Evolutionary conservation across 495 filamentous ascomycete species (phyloP).

Genomic region (Talaromyces ruber): DNA sequence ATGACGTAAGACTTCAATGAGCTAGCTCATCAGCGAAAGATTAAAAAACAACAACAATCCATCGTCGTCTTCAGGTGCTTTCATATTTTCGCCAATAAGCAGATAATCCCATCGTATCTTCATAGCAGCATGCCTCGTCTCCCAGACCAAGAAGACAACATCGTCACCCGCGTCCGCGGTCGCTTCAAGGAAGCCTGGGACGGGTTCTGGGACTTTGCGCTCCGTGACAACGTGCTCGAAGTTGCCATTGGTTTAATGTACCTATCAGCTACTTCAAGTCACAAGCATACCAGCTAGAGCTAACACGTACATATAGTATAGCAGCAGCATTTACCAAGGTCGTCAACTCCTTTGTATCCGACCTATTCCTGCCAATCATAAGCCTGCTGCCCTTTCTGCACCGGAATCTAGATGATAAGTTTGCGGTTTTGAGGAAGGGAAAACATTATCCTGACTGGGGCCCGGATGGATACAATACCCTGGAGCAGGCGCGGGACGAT

Average conservation of each 20-base stretch:
- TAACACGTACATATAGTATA: constrained; percentile 24
- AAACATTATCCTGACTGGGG: constrained; percentile 25
- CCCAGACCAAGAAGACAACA: background rate
- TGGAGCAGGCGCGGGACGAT: constrained; percentile 51
- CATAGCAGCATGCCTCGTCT: background rate
- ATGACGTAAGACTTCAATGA: background rate
- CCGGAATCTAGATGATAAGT: constrained; percentile 59
- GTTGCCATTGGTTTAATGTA: constrained; percentile 60
- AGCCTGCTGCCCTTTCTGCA: constrained; percentile 52
- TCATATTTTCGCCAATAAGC: too few relatives aligned
- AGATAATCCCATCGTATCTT: background rate
- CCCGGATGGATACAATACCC: constrained; percentile 48
- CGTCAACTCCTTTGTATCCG: constrained; percentile 55
- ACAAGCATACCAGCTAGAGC: background rate
- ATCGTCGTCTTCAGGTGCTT: background rate
- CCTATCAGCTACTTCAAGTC: background rate
- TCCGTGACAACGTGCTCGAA: constrained; percentile 57
- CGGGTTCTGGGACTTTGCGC: constrained; percentile 52
- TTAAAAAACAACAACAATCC: background rate
- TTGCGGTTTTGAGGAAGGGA: constrained; percentile 47
- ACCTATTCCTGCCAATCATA: constrained; percentile 54
- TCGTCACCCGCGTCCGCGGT: constrained; percentile 6
- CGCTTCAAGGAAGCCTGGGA: constrained; percentile 29
- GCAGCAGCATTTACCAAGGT: constrained; percentile 57
- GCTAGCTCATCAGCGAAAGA: background rate